Evolutionary conservation across 768 basidiomycete species (phyloP), one percentile per base, ranked within the genome.

Genomic region (Pulveroboletus sp.): DNA sequence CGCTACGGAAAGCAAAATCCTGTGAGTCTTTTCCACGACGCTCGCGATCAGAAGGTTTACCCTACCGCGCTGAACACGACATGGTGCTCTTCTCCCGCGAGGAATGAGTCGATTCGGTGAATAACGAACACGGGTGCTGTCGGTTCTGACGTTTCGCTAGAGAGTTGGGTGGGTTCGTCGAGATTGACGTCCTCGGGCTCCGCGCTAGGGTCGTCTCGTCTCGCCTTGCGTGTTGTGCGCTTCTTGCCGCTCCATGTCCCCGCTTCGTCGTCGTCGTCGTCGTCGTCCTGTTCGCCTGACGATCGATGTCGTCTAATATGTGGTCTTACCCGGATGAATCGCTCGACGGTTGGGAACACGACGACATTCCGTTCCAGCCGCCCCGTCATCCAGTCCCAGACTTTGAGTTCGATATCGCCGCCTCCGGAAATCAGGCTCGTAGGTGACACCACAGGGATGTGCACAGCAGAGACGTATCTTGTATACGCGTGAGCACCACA

Each of bases 401-500:
- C 52, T 59, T 85, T 86, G 17, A 95, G 64, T 46, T 75, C 69
- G 0, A 78, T 71, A 58, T 98, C 95, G 0, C 94, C 95, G 11
- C 95, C 95, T 6, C 89, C 95, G 0, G 92, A 93, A 9, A 97
- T 74, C 20, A 99, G 73, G 26, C 61, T 58, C 1, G 68, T 51
- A 12, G 74, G 73, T 16, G 71, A 63, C 50, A 67, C 76, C 6
- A 63, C 42, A 0, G 83, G 82, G n/a, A 88, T 76, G 54, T 89
- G 85, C 16, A 95, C 70, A 0, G 91, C 83, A 3, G 89, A 91
- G 11, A 96, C 82, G 52, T 85, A 96, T 68, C 92, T 93, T 53
- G 44, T 47, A 22, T 7, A 39, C 7, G 14, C 17, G 10, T 20
- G 30, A 43, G 34, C n/a, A n/a, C n/a, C n/a, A 14, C 58, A 11